Percentiles rank a stretch among this genome's conserved stretches.
Evolutionary conservation across 371 early-diverging fungal species (phyloP).

Genomic region (Blakeslea trispora): DNA sequence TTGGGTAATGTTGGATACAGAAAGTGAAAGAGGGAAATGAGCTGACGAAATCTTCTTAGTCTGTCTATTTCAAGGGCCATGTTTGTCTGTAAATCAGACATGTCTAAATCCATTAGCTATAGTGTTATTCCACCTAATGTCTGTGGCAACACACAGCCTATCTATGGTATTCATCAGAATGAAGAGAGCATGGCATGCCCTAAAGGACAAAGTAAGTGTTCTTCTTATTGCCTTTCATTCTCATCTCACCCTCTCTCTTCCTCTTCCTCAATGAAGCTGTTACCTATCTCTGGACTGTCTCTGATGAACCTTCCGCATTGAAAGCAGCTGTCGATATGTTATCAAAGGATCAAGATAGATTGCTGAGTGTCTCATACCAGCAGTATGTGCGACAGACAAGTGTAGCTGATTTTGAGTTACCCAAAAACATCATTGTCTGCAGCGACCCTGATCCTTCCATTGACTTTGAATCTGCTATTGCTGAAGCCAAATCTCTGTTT

Average conservation of each 20-base stretch:
- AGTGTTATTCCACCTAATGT: constrained; percentile 63
- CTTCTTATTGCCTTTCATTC: too few species aligned
- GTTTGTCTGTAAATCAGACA: constrained; percentile 43
- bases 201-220: constrained; percentile 59
- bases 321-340: constrained; percentile 28
- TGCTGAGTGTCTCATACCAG: constrained; percentile 50
- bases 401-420: constrained; percentile 31
- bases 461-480: constrained; percentile 50
- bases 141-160: constrained; percentile 43
- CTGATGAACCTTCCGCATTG: constrained; percentile 29
- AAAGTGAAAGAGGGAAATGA: too few species aligned
- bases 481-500: constrained; percentile 55
- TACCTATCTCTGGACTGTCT: constrained; percentile 36
- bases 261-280: too few species aligned
- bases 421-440: constrained; percentile 46
- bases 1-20: constrained; percentile 17
- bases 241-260: too few species aligned
- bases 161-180: constrained; percentile 58
- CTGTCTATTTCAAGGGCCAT: constrained; percentile 52
- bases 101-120: constrained; percentile 38
- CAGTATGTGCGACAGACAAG: constrained; percentile 43
- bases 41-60: too few species aligned
- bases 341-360: constrained; percentile 6
- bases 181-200: constrained; percentile 69
- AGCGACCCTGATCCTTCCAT: constrained; percentile 47